Conservation (phyloP, 192 early-diverging fungal species). For the Lobulomyces angularis region DNA sequence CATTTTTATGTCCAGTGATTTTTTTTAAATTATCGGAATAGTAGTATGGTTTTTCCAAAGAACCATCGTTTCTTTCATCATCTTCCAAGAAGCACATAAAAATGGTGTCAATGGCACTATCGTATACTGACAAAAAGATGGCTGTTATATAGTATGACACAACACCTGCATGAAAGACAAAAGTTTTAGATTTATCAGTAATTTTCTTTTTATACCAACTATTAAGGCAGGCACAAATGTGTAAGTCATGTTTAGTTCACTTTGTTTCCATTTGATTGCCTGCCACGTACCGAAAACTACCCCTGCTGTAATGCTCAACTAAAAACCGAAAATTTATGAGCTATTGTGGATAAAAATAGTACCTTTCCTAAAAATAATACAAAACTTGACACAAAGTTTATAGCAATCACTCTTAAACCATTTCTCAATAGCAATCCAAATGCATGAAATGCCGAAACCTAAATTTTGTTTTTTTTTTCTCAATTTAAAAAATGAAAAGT, state of each 20-base stretch:
- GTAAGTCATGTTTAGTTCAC: conserved; percentile 2
- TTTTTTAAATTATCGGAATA: conserved; percentile 21
- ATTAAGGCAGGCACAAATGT: conserved; percentile 8
- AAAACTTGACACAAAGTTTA: conserved; percentile 30
- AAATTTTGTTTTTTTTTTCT: too few relatives aligned
- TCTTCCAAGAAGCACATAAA: conserved; percentile 42
- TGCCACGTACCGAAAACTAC: conserved; percentile 12
- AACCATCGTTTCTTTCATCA: conserved; percentile 39
- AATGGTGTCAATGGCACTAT: conserved; percentile 40
- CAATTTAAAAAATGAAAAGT: too few relatives aligned
- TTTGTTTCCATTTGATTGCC: conserved; percentile 3
- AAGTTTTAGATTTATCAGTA: conserved; percentile 9
- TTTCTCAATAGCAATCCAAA: conserved; percentile 29
- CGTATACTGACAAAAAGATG: conserved; percentile 33
- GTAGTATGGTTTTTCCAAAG: conserved; percentile 32
- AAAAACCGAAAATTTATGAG: too few relatives aligned
- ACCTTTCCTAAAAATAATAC: conserved; percentile 35
- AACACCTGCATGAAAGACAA: conserved; percentile 17
- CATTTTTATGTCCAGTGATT: conserved; percentile 9
- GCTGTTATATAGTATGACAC: conserved; percentile 23
- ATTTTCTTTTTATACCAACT: conserved; percentile 6
- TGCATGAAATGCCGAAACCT: conserved; percentile 16
- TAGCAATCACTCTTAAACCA: conserved; percentile 17
- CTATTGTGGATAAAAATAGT: too few relatives aligned
- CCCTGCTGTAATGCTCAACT: conserved; percentile 28